Percentiles rank a stretch among this genome's conserved stretches.
Evolutionary conservation across 2,329 filamentous ascomycete species (phyloP).

Genomic region (Penicillium sp.): DNA sequence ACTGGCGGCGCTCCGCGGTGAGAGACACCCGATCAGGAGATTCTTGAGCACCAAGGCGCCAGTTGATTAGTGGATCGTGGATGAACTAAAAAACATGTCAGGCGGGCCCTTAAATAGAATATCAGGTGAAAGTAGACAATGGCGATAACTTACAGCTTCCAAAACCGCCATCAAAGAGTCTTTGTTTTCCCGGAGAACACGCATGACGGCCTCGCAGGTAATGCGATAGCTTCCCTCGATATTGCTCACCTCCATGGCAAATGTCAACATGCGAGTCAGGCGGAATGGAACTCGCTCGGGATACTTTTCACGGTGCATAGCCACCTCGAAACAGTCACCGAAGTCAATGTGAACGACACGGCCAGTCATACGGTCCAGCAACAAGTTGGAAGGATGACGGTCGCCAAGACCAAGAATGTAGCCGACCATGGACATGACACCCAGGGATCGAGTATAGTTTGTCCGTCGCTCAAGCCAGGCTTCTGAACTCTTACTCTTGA

Average conservation of each 20-base stretch:
- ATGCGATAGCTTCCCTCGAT: conserved; percentile 98
- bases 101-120: background rate
- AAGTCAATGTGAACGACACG: conserved; percentile 99
- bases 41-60: conserved; percentile 75
- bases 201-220: conserved; percentile 98
- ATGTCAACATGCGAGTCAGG: conserved; percentile 97
- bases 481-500: conserved; percentile 98
- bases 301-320: conserved; percentile 99
- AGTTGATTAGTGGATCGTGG: conserved; percentile 97
- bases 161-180: conserved; percentile 98
- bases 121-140: conserved; percentile 31
- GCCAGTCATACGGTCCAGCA: conserved; percentile 93
- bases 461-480: conserved; percentile 96
- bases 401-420: conserved; percentile 97
- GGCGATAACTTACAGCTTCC: conserved; percentile 74
- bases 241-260: conserved; percentile 99
- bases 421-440: conserved; percentile 99
- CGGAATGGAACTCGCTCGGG: conserved; percentile 97
- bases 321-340: conserved; percentile 98
- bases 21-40: conserved; percentile 64
- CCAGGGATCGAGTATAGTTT: conserved; percentile 97
- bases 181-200: conserved; percentile 93
- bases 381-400: conserved; percentile 94
- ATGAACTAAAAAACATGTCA: conserved; percentile 71
- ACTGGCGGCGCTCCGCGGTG: conserved; percentile 63